phyloP scores from a whole-genome alignment of 306 rosid genomes.

The Hippophae tibetana region DNA sequence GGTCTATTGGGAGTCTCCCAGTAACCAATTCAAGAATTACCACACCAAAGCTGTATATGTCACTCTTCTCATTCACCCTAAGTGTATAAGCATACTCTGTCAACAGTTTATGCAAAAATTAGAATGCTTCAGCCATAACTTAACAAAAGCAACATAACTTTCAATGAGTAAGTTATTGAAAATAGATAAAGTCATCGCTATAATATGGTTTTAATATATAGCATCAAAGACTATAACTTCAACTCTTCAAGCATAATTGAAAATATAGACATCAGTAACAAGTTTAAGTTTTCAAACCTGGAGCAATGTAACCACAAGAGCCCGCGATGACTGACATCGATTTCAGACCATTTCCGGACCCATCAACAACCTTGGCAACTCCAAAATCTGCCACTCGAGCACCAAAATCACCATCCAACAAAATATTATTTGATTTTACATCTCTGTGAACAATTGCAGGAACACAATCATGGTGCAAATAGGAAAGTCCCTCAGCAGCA shows the following conservation, averaged over 20 bases:
- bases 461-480: slow-evolving; percentile 89
- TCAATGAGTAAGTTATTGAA: too few species aligned
- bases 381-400: slow-evolving; percentile 94
- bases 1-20: slow-evolving; percentile 62
- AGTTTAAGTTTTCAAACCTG: slow-evolving; percentile 44
- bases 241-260: not conserved
- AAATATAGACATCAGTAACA: not conserved
- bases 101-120: slow-evolving; percentile 2
- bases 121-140: not conserved
- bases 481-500: slow-evolving; percentile 92
- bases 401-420: slow-evolving; percentile 72
- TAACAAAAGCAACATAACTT: not conserved
- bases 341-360: slow-evolving; percentile 43
- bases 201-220: not conserved
- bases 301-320: slow-evolving; percentile 94
- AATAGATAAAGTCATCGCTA: too few species aligned
- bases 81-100: slow-evolving; percentile 93
- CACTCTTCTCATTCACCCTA: slow-evolving; percentile 91
- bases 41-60: slow-evolving; percentile 85
- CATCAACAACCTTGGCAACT: slow-evolving; percentile 69
- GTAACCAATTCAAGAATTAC: slow-evolving; percentile 78
- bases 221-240: not conserved
- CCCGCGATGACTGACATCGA: slow-evolving; percentile 90
- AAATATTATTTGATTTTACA: slow-evolving; percentile 79
- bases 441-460: slow-evolving; percentile 92